Evolutionary conservation across 345 rosid species (phyloP), one percentile per base, ranked within the genome.

Genomic region (Euclidium syriacum): DNA sequence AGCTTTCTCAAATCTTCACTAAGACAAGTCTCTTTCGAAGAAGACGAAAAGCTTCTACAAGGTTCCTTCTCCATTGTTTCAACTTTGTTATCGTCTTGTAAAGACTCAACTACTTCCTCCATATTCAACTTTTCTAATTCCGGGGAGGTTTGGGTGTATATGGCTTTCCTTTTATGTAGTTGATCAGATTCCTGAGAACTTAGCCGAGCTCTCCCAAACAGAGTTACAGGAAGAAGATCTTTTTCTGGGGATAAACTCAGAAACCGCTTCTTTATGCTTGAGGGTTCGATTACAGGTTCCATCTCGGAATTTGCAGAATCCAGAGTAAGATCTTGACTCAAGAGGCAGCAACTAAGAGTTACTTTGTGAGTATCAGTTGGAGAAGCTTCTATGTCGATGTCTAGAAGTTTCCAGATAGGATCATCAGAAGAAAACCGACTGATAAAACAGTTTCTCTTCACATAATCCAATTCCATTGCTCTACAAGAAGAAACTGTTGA

Each of bases 381-480:
- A 49, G 84, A 75, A 49, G 58, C 66, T 50, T 76, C 82, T 42
- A 67, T 56, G 8, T 72, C 66, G n/a, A 88, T 81, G 76, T 79
- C 87, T 57, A 88, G 62, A 75, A 88, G 84, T 74, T 84, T 88
- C 98, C 96, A 88, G 30, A 88, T 67, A 75, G 79, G 83, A 55
- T 85, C 87, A 57, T 73, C 78, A 5, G 76, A 40, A 59, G 75
- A 63, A 70, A 85, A 58, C 58, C 58, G 67, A 54, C 73, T 69
- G 44, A 77, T 68, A 10, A 75, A 65, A 62, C 86, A 88, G 47
- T 78, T 69, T 72, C 64, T 83, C 76, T 55, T 80, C 24, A 81
- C 90, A 76, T 91, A 91, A 68, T 76, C 75, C 41, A 91, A 62
- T 60, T 88, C 92, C 83, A 79, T 74, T 15, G 98, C 90, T 75